Evolutionary conservation across 1,284 basidiomycete species (phyloP).

Genomic region (Sanghuangporus baumii): DNA sequence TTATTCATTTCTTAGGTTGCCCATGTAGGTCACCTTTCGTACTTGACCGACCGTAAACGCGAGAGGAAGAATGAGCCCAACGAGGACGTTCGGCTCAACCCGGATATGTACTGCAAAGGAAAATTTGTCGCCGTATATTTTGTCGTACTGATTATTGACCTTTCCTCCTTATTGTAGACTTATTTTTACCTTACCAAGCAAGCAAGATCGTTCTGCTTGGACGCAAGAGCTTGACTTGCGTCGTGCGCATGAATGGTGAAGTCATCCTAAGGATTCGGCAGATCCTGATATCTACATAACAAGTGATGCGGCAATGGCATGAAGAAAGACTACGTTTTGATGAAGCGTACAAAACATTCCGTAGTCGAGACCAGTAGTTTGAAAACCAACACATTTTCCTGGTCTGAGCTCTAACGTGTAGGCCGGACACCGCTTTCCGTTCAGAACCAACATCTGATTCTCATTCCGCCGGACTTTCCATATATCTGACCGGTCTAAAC

Average conservation of each 20-base stretch:
- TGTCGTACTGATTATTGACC: neutral
- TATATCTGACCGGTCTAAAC: neutral
- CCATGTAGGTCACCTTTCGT: slow-evolving; percentile 4
- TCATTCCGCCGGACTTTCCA: neutral
- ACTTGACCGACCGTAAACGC: slow-evolving; percentile 7
- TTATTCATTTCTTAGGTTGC: neutral
- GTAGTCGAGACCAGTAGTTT: too few species aligned
- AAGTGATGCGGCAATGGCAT: too few species aligned
- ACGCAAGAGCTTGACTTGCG: slow-evolving; percentile 64
- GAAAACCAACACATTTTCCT: neutral
- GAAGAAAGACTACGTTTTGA: too few species aligned
- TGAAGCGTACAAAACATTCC: too few species aligned
- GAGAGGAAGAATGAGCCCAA: slow-evolving; percentile 18
- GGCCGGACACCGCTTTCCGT: neutral
- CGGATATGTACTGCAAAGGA: slow-evolving; percentile 27
- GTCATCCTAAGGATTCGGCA: neutral
- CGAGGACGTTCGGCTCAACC: slow-evolving; percentile 22
- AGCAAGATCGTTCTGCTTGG: slow-evolving; percentile 55
- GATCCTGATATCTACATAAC: too few species aligned
- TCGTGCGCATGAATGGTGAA: slow-evolving; percentile 39
- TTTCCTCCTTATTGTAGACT: slow-evolving; percentile 22
- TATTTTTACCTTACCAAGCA: slow-evolving; percentile 48
- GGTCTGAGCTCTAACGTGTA: neutral
- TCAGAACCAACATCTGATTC: neutral
- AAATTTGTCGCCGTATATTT: neutral